These are phyloP conservation scores for Serendipita sp. DNA, from an alignment of 768 basidiomycete species.

Conservation along the genomic window DNA sequence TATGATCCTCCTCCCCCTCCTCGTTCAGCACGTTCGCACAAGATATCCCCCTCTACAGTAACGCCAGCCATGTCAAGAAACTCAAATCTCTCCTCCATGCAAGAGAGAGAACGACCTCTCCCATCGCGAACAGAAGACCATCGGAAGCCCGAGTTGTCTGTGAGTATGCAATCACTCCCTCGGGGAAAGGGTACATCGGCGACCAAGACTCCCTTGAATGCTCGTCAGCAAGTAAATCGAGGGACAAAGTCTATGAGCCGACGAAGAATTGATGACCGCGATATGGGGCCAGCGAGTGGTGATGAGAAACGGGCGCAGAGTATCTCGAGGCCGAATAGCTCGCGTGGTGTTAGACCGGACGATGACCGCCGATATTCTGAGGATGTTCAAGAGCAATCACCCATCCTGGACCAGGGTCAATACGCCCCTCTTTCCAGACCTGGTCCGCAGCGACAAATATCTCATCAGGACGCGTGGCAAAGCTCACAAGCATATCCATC, in stretches of 20 bases:
- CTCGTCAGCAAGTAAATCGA: too few relatives aligned
- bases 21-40: background rate
- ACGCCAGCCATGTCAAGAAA: background rate
- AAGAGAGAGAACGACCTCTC: background rate
- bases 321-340: background rate
- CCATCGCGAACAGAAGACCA: too few relatives aligned
- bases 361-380: background rate
- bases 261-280: too few relatives aligned
- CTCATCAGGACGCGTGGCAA: background rate
- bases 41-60: slow-evolving; percentile 5
- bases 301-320: background rate
- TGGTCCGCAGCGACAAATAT: background rate
- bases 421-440: background rate
- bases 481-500: background rate
- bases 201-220: too few relatives aligned
- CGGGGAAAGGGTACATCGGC: too few relatives aligned
- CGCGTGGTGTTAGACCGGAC: background rate
- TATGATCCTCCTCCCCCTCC: background rate
- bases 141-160: too few relatives aligned
- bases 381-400: background rate
- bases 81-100: background rate
- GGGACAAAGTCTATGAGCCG: too few relatives aligned
- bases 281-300: background rate
- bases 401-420: background rate
- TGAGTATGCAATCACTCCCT: too few relatives aligned